Percentiles rank a stretch among this genome's conserved stretches.
phyloP scores from a whole-genome alignment of 139 green algal species.

The Ulvella scutata region DNA sequence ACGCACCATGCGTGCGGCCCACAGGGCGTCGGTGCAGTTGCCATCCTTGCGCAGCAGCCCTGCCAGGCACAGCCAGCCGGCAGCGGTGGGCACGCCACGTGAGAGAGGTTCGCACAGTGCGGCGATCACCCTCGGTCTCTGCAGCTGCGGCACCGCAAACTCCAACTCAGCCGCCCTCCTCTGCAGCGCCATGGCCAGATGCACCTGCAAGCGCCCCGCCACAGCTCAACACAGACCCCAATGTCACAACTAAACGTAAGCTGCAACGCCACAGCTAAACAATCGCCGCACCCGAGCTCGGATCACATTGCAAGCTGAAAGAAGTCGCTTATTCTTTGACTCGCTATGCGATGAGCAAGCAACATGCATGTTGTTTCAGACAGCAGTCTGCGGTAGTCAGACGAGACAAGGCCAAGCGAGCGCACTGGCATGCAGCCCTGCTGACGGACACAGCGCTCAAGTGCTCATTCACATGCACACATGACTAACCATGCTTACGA shows the following conservation, averaged over 20 bases:
- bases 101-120: neutral
- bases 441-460: too few species aligned
- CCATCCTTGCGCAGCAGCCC: conserved; percentile 27
- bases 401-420: too few species aligned
- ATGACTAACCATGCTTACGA: too few species aligned
- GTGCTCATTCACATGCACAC: too few species aligned
- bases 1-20: conserved; percentile 25
- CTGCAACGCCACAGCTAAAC: neutral
- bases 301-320: neutral
- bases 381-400: conserved; percentile 25
- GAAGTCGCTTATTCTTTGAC: too few species aligned
- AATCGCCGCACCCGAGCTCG: neutral
- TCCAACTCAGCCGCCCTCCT: conserved; percentile 10
- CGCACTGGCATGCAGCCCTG: too few species aligned
- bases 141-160: neutral
- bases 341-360: too few species aligned
- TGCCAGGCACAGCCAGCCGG: conserved; percentile 14
- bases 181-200: conserved; percentile 24
- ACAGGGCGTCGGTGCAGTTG: conserved; percentile 22
- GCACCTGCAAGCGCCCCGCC: conserved; percentile 7
- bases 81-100: conserved; percentile 5
- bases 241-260: neutral
- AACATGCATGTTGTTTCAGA: too few species aligned
- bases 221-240: too few species aligned
- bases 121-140: neutral